Evolutionary conservation across 176 grass and related monocot species (phyloP).

Genomic region (Carex parvula): DNA sequence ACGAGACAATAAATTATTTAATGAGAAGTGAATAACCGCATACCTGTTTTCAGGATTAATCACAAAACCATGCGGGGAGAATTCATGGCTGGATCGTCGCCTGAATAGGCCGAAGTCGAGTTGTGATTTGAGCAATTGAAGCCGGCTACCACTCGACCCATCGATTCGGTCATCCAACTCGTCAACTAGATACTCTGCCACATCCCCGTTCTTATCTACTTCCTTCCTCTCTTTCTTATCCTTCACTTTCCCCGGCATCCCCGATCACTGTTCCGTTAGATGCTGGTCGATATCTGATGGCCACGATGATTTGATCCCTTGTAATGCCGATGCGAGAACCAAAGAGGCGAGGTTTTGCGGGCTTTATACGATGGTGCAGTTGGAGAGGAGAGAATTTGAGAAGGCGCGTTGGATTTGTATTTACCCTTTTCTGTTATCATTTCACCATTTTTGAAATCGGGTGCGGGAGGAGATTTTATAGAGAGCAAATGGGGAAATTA

Average conservation of each 20-base stretch:
- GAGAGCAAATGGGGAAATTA: background rate
- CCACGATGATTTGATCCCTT: background rate
- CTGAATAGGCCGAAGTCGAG: slow-evolving; percentile 38
- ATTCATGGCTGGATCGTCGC: slow-evolving; percentile 23
- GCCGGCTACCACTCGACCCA: slow-evolving; percentile 53
- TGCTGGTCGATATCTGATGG: background rate
- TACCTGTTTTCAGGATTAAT: slow-evolving; percentile 76
- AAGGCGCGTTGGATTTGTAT: background rate
- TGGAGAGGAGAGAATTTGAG: background rate
- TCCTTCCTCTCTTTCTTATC: slow-evolving; percentile 18
- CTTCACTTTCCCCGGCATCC: slow-evolving; percentile 22
- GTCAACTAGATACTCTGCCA: slow-evolving; percentile 62
- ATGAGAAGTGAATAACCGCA: background rate
- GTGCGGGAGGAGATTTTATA: slow-evolving; percentile 1
- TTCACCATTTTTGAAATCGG: background rate
- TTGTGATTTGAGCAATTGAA: slow-evolving; percentile 50
- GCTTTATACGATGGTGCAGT: slow-evolving; percentile 27
- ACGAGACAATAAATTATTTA: background rate
- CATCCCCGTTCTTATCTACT: background rate
- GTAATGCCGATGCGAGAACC: background rate
- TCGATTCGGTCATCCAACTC: slow-evolving; percentile 44
- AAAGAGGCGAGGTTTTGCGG: background rate
- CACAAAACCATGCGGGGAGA: slow-evolving; percentile 40
- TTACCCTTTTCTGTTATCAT: background rate
- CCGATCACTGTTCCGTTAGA: slow-evolving; percentile 32